Evolutionary conservation across 2,329 filamentous ascomycete genomes (phyloP), one percentile per base, ranked within the genome.

Genomic region (Byssothecium circinans): DNA sequence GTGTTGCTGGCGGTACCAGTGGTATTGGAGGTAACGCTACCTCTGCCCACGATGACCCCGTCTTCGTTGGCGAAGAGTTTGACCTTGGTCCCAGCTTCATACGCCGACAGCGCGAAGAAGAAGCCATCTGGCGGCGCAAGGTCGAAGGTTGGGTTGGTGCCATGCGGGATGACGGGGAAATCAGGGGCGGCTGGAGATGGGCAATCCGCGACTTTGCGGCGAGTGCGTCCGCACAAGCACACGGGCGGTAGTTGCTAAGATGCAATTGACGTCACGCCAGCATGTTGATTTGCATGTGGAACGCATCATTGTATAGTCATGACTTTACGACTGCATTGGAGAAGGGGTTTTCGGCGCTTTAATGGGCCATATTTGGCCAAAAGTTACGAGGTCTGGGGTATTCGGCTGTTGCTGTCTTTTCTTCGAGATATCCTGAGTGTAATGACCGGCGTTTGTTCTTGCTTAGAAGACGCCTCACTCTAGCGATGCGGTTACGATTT

Each of bases 71-170:
- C 43, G 94, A 99, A 72, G 94, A 99, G 68, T 99, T 99, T 62
- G 94, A 99, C 67, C 90, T 99, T 46, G 94, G 94, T 0, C 94
- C 92, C 2, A 90, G 95, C 69, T 99, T 97, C 66, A 86, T 97
- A 54, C 81, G 86, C 60, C 81, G 91, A 54, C 92, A 97, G 67
- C 82, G 88, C 50, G 90, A 92, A 63, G 94, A 99, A 73, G 94
- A 99, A 74, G 86, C 89, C 39, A 81, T 89, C 52, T 99, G 94
- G 94, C 81, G 87, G 58, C 85, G 86, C 69, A 92, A 91, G 74
- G 92, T 92, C 58, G 86, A 88, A 67, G 85, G 83, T 62, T 99
- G 94, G 94, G 82, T 92, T 54, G 81, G 81, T 42, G 74, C 79
- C 54, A 78, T 81, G 50, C 66, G 72, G 60, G 76, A 79, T 46